Conservation (phyloP, 495 filamentous ascomycete species). For the Talaromyces wortmannii region DNA sequence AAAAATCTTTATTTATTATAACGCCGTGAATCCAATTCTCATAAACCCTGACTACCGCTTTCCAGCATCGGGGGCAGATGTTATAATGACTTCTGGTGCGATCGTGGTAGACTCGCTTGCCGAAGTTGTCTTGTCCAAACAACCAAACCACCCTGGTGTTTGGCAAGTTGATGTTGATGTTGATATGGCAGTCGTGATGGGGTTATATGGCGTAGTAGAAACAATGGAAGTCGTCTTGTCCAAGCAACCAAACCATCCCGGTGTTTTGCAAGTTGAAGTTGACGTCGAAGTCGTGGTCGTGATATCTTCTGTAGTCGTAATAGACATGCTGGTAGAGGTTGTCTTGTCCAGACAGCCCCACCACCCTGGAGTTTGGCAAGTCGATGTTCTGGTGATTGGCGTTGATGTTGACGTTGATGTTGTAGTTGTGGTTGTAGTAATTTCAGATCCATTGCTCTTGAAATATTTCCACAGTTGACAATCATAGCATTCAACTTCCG, state of each 20-base stretch:
- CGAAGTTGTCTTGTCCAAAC: too few relatives aligned
- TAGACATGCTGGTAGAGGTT: constrained; percentile 48
- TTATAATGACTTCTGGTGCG: too few relatives aligned
- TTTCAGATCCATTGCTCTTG: constrained; percentile 77
- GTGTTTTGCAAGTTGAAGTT: constrained; percentile 47
- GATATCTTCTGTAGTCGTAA: constrained; percentile 50
- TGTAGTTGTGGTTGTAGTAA: constrained; percentile 53
- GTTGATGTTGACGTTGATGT: constrained; percentile 41
- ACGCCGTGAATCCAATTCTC: too few relatives aligned
- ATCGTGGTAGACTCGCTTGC: too few relatives aligned
- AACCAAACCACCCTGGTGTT: too few relatives aligned
- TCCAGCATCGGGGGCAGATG: too few relatives aligned
- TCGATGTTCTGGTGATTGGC: constrained; percentile 63
- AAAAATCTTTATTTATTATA: too few relatives aligned
- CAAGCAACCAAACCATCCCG: constrained; percentile 63
- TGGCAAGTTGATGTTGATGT: too few relatives aligned
- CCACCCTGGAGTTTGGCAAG: constrained; percentile 81
- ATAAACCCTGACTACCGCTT: too few relatives aligned
- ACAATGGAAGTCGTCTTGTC: too few relatives aligned
- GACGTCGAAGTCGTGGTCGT: constrained; percentile 26
- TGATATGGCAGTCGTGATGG: too few relatives aligned
- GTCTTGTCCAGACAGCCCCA: constrained; percentile 53
- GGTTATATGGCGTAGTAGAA: too few relatives aligned
- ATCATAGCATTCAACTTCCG: constrained; percentile 73
- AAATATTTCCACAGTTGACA: constrained; percentile 94